Percentiles rank a stretch among this genome's conserved stretches.
These are phyloP conservation scores for Boletus semigastroideus DNA, from an alignment of 1,284 basidiomycete genomes.

Conservation along the genomic window DNA sequence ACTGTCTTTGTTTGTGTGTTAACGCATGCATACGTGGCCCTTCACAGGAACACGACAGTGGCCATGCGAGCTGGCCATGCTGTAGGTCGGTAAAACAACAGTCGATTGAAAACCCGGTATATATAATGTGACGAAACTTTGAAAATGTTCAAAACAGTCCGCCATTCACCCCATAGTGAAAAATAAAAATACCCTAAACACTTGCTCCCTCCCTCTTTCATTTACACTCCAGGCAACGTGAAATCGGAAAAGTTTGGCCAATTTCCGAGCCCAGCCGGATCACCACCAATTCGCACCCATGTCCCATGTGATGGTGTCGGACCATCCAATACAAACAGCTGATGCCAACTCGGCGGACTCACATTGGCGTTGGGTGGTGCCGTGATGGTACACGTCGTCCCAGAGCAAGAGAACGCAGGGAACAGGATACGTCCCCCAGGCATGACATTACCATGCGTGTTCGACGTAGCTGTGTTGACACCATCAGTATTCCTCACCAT, in stretches of 20 bases:
- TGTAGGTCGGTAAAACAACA: too few relatives aligned
- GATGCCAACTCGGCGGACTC: slow-evolving; percentile 75
- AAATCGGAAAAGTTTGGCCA: slow-evolving; percentile 70
- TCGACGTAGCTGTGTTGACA: slow-evolving; percentile 57
- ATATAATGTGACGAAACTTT: too few relatives aligned
- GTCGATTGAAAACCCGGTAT: too few relatives aligned
- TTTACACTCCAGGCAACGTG: slow-evolving; percentile 48
- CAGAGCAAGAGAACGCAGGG: slow-evolving; percentile 61
- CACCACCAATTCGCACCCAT: slow-evolving; percentile 76
- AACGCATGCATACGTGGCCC: too few relatives aligned
- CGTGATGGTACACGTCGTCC: slow-evolving; percentile 61
- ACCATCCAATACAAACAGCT: slow-evolving; percentile 70
- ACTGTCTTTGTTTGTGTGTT: background rate
- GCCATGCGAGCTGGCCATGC: too few relatives aligned
- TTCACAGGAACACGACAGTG: too few relatives aligned
- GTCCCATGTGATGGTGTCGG: slow-evolving; percentile 68
- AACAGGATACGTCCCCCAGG: slow-evolving; percentile 64
- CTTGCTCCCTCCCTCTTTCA: too few relatives aligned
- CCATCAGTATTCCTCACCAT: background rate
- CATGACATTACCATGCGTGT: slow-evolving; percentile 77
- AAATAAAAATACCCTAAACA: too few relatives aligned
- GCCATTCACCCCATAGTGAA: too few relatives aligned
- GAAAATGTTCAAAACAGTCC: too few relatives aligned
- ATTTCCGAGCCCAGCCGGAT: slow-evolving; percentile 62
- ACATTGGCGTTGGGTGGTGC: slow-evolving; percentile 68